Evolutionary conservation across 2,329 filamentous ascomycete genomes (phyloP).

Genomic region (Volutella citrinella): DNA sequence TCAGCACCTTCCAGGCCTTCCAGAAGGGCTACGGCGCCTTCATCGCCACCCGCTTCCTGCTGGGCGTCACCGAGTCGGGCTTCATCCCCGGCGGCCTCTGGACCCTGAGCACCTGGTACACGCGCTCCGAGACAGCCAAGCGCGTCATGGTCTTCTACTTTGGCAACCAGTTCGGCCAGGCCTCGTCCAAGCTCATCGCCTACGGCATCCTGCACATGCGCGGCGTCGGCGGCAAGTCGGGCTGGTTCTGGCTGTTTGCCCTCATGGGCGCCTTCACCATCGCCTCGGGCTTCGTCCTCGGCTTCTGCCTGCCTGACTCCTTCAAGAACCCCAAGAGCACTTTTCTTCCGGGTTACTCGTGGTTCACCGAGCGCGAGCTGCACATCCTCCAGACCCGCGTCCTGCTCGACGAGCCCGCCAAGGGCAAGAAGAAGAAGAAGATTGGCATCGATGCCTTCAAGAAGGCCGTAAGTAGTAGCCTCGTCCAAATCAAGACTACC

Average conservation of each 20-base stretch:
- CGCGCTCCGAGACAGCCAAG: slow-evolving; percentile 47
- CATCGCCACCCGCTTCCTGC: slow-evolving; percentile 47
- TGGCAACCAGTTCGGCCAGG: slow-evolving; percentile 49
- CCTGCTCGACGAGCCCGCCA: slow-evolving; percentile 41
- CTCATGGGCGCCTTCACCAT: slow-evolving; percentile 54
- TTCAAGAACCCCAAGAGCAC: slow-evolving; percentile 41
- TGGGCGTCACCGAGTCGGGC: slow-evolving; percentile 52
- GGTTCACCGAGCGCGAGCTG: slow-evolving; percentile 38
- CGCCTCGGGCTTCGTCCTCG: slow-evolving; percentile 37
- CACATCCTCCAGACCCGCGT: slow-evolving; percentile 42
- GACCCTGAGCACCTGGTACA: slow-evolving; percentile 56
- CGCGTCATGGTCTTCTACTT: slow-evolving; percentile 55
- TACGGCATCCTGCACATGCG: slow-evolving; percentile 48
- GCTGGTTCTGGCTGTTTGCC: slow-evolving; percentile 58
- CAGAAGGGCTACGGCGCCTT: slow-evolving; percentile 44
- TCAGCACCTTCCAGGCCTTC: slow-evolving; percentile 54
- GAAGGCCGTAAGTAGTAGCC: slow-evolving; percentile 31
- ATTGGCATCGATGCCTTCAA: slow-evolving; percentile 44
- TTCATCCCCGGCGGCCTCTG: slow-evolving; percentile 52
- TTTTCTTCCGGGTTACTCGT: slow-evolving; percentile 32
- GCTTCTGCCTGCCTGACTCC: slow-evolving; percentile 42
- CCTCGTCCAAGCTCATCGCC: slow-evolving; percentile 36
- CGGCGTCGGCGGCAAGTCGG: slow-evolving; percentile 43
- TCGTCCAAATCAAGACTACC: accelerated
- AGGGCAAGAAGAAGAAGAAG: slow-evolving; percentile 45